Conservation (phyloP, 306 rosid species). For the Prunus kanzakura region DNA sequence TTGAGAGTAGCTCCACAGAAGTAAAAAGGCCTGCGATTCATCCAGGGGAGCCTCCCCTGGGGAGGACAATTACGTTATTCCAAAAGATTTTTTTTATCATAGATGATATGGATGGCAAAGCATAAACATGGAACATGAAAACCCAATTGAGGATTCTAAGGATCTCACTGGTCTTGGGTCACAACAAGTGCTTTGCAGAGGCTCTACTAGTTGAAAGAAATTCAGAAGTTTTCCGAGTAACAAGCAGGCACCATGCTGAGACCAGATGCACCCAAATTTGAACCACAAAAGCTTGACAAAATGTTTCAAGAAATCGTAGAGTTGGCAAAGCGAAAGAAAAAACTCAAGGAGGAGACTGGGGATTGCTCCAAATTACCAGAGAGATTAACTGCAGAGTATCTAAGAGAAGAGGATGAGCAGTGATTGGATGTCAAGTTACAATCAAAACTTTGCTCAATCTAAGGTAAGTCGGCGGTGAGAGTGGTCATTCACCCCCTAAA, state of each 20-base stretch:
- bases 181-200: constrained; percentile 50
- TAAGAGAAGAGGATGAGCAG: constrained; percentile 18
- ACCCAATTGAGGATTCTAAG: constrained; percentile 49
- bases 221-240: constrained; percentile 56
- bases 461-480: no score
- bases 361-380: no score
- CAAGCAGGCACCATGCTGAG: constrained; percentile 44
- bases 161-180: constrained; percentile 60
- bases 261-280: constrained; percentile 47
- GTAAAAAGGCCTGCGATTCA: constrained; percentile 24
- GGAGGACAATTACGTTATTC: constrained; percentile 41
- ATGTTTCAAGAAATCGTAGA: constrained; percentile 27
- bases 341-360: background rate
- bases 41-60: constrained; percentile 34
- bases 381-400: background rate
- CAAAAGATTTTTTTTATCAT: constrained; percentile 46
- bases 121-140: constrained; percentile 48
- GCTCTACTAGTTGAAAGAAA: constrained; percentile 55
- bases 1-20: constrained; percentile 62
- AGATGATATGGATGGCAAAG: constrained; percentile 83
- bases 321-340: no score
- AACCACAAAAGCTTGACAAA: constrained; percentile 42
- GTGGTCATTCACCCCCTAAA: accelerated
- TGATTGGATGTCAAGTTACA: constrained; percentile 3
- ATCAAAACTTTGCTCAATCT: no score